Evolutionary conservation across 495 filamentous ascomycete species (phyloP).

Genomic region (Poronia punctata): DNA sequence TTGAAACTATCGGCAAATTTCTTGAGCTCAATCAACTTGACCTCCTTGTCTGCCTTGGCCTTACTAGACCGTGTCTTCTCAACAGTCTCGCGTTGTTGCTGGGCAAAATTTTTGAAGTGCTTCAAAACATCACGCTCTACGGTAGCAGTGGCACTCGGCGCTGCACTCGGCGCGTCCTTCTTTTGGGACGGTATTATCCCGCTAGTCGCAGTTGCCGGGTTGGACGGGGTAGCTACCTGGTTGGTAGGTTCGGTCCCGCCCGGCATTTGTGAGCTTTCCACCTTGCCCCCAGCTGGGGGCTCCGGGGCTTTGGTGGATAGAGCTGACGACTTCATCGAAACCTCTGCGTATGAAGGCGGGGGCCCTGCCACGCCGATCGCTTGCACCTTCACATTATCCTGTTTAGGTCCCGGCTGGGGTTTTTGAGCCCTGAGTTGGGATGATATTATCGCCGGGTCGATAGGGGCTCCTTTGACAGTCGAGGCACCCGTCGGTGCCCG

Average conservation of each 20-base stretch:
- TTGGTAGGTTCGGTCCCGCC: slow-evolving; percentile 23
- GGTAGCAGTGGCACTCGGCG: slow-evolving; percentile 62
- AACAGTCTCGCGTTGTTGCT: slow-evolving; percentile 42
- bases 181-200: slow-evolving; percentile 34
- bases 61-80: slow-evolving; percentile 70
- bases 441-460: slow-evolving; percentile 78
- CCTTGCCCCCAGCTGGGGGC: slow-evolving; percentile 18
- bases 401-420: slow-evolving; percentile 38
- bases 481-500: slow-evolving; percentile 68
- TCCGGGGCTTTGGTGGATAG: slow-evolving; percentile 21
- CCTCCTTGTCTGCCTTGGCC: slow-evolving; percentile 73
- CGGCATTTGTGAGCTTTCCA: slow-evolving; percentile 26
- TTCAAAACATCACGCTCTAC: slow-evolving; percentile 72
- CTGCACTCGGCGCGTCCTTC: slow-evolving; percentile 27
- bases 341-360: too few relatives aligned
- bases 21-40: slow-evolving; percentile 88
- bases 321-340: too few relatives aligned
- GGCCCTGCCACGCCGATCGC: slow-evolving; percentile 23
- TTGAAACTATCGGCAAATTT: slow-evolving; percentile 94
- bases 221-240: slow-evolving; percentile 21
- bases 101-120: slow-evolving; percentile 75
- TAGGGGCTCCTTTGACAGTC: slow-evolving; percentile 64
- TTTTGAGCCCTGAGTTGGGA: slow-evolving; percentile 53
- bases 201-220: slow-evolving; percentile 27
- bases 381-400: slow-evolving; percentile 32